Conservation (phyloP, 306 rosid genomes). For the Sphenostylis stenocarpa region DNA sequence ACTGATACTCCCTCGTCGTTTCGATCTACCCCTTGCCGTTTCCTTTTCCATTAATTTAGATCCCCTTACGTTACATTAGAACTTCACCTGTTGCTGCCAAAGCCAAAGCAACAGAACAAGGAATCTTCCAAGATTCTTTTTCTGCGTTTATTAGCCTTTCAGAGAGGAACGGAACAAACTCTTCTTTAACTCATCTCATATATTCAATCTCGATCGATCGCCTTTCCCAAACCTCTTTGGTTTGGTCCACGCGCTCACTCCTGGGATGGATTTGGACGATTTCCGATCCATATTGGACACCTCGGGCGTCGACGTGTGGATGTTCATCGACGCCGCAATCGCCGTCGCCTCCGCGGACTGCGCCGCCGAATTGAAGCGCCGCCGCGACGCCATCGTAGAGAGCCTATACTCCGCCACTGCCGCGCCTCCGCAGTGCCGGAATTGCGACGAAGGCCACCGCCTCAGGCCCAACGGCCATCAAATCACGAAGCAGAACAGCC, state of each 20-base stretch:
- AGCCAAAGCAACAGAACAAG: constrained; percentile 15
- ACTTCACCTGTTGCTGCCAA: neutral
- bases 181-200: neutral
- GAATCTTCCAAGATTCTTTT: constrained; percentile 18
- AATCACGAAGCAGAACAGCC: constrained; percentile 29
- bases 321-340: constrained; percentile 84
- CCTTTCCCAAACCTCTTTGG: neutral
- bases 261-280: constrained; percentile 79
- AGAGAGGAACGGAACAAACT: neutral
- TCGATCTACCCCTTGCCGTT: constrained; percentile 18
- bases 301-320: constrained; percentile 84
- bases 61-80: constrained; percentile 19
- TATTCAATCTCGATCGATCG: constrained; percentile 16
- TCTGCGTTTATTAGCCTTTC: constrained; percentile 23
- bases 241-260: neutral
- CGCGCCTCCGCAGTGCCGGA: constrained; percentile 40
- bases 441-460: constrained; percentile 40
- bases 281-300: constrained; percentile 71
- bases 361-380: constrained; percentile 60
- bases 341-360: constrained; percentile 69
- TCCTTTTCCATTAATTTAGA: constrained; percentile 6
- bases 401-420: constrained; percentile 58
- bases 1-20: constrained; percentile 9
- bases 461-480: constrained; percentile 28
- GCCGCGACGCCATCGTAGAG: constrained; percentile 81